phyloP scores from a whole-genome alignment of 2,329 filamentous ascomycete genomes.

The Mycocentrospora acerina region DNA sequence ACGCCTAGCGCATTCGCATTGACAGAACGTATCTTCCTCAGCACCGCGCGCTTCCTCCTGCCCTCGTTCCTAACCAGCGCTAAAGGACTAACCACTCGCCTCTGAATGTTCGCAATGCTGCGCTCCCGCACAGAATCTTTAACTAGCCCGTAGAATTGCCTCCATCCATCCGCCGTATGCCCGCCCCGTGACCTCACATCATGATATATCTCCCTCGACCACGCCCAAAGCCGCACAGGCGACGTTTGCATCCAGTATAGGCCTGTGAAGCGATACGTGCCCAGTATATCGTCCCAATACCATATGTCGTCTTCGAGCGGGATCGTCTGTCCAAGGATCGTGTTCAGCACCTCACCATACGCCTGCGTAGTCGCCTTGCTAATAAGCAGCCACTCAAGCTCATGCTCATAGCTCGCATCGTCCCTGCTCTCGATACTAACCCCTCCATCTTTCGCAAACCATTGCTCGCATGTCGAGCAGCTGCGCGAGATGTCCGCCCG shows the following conservation, averaged over 20 bases:
- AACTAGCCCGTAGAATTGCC: slow-evolving; percentile 77
- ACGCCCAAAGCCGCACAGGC: slow-evolving; percentile 72
- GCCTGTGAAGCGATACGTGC: slow-evolving; percentile 74
- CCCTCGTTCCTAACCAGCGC: slow-evolving; percentile 74
- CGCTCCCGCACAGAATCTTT: slow-evolving; percentile 72
- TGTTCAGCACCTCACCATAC: slow-evolving; percentile 77
- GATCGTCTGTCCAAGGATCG: slow-evolving; percentile 78
- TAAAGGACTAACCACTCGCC: slow-evolving; percentile 74
- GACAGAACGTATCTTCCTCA: slow-evolving; percentile 74
- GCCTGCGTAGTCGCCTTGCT: slow-evolving; percentile 91
- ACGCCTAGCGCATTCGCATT: slow-evolving; percentile 86
- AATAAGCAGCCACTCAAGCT: slow-evolving; percentile 87
- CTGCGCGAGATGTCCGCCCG: slow-evolving; percentile 58
- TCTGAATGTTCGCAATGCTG: slow-evolving; percentile 69
- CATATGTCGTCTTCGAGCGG: slow-evolving; percentile 83
- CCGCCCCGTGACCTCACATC: slow-evolving; percentile 55
- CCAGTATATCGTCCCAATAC: slow-evolving; percentile 92
- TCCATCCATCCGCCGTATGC: slow-evolving; percentile 49
- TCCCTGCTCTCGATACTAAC: slow-evolving; percentile 22
- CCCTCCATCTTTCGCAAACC: slow-evolving; percentile 34
- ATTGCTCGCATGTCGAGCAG: slow-evolving; percentile 42
- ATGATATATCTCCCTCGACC: slow-evolving; percentile 68
- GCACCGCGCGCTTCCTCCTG: slow-evolving; percentile 67
- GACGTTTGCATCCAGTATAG: slow-evolving; percentile 86
- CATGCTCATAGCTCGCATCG: slow-evolving; percentile 61